Evolutionary conservation across 345 rosid genomes (phyloP), one percentile per base, ranked within the genome.

Genomic region (Camelina sativa): DNA sequence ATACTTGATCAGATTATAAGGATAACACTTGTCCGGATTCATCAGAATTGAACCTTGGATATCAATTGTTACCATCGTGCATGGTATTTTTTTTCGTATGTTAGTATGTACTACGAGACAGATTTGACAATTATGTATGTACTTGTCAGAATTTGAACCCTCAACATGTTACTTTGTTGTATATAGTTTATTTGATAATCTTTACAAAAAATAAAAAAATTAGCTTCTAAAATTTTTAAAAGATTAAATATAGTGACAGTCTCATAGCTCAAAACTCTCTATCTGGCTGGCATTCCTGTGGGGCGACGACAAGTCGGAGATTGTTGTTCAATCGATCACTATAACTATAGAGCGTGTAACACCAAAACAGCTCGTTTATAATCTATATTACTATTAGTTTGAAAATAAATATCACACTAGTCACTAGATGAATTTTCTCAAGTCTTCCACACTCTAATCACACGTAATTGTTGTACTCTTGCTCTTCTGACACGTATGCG

Each of bases 401-500:
- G 32, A n/a, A n/a, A n/a, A n/a, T 65, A 41, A 38, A 15, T 22
- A 15, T 54, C 28, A 54, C 47, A 43, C 48, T 2, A 73, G 32
- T 61, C 30, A 61, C 17, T 38, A 53, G 19, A 40, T 40, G 11
- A 65, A 16, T 8, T 19, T 19, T 67, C 67, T 50, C 54, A 58
- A 51, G 25, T 51, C 44, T 67, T 67, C 54, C 53, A 50, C 46
- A 59, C 67, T 25, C 20, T 40, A 50, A 28, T 59, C 53, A 59
- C 34, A 50, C 61, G 67, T 35, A 34, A 22, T 20, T 13, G 40
- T 51, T 41, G 67, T 40, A 40, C 62, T 59, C 55, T 68, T 61
- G 58, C 19, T 44, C 32, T 52, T 61, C 16, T 20, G 74, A 69
- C 74, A 76, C 74, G 74, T 75, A 51, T 34, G 40, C 35, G 19